Conservation (phyloP, 257 asterid species). For the Verbena officinalis region DNA sequence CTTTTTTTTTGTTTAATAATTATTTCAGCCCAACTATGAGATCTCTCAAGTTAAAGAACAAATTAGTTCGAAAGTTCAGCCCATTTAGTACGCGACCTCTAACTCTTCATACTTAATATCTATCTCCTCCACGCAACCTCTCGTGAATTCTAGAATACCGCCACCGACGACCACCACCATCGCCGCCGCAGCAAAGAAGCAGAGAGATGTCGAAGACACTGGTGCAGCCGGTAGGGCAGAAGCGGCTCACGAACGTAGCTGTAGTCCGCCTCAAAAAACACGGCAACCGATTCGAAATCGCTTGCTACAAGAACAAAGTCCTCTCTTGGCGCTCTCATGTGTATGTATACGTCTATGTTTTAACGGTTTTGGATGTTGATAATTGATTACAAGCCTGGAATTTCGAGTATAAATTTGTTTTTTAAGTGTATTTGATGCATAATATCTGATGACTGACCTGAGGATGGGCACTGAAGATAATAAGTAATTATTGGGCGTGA, state of each 20-base stretch:
- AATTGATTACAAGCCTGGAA: background rate
- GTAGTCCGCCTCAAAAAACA: constrained; percentile 94
- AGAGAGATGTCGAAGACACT: constrained; percentile 76
- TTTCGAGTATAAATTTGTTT: no score
- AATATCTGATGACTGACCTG: background rate
- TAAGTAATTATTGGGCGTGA: constrained; percentile 5
- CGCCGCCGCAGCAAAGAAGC: constrained; percentile 23
- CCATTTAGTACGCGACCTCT: background rate
- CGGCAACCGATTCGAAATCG: constrained; percentile 88
- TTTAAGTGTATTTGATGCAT: no score
- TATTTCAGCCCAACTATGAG: constrained; percentile 16
- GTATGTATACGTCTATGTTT: constrained; percentile 40
- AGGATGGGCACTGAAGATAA: background rate
- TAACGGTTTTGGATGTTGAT: background rate
- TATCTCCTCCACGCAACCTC: background rate
- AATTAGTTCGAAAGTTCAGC: background rate
- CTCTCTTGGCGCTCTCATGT: constrained; percentile 95
- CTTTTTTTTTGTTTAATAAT: no score
- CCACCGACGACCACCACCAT: constrained; percentile 19
- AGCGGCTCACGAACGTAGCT: constrained; percentile 91
- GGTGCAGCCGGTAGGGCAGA: constrained; percentile 94
- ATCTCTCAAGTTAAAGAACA: constrained; percentile 13
- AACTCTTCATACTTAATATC: background rate
- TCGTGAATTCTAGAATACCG: constrained; percentile 11
- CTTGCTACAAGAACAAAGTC: constrained; percentile 97